These are phyloP conservation scores for Eragrostis nindensis DNA, from an alignment of 176 grass and related monocot species.

Conservation along the genomic window DNA sequence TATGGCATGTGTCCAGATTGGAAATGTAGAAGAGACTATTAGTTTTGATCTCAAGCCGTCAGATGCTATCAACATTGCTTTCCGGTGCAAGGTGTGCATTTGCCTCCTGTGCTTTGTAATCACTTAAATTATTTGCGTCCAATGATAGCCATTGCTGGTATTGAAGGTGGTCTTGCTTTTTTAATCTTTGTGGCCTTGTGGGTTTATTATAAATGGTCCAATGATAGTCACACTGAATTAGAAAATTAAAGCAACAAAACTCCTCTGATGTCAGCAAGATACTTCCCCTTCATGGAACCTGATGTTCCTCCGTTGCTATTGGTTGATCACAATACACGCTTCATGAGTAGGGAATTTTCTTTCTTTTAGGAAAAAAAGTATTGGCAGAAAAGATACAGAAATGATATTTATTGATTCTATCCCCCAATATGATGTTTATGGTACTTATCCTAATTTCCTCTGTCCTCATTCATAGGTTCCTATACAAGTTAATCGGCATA, in stretches of 20 bases:
- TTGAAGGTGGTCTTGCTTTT: background rate
- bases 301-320: constrained; percentile 4
- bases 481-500: constrained; percentile 88
- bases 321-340: background rate
- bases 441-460: background rate
- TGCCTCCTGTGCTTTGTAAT: constrained; percentile 14
- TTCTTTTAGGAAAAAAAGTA: constrained; percentile 6
- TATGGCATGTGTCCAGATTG: constrained; percentile 51
- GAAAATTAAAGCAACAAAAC: constrained; percentile 21
- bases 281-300: background rate
- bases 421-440: constrained; percentile 23
- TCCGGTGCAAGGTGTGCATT: constrained; percentile 88
- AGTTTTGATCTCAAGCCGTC: constrained; percentile 85
- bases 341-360: background rate
- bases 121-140: background rate
- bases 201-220: background rate
- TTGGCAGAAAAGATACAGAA: background rate
- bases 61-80: constrained; percentile 99
- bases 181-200: background rate
- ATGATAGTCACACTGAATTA: background rate
- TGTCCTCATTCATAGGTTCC: constrained; percentile 58
- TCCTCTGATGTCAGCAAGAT: constrained; percentile 12
- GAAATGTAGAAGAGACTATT: constrained; percentile 71
- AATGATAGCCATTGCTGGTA: background rate
- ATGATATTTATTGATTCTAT: constrained; percentile 22